phyloP scores from a whole-genome alignment of 305 asterid species.

The Caryopteris hybrid region DNA sequence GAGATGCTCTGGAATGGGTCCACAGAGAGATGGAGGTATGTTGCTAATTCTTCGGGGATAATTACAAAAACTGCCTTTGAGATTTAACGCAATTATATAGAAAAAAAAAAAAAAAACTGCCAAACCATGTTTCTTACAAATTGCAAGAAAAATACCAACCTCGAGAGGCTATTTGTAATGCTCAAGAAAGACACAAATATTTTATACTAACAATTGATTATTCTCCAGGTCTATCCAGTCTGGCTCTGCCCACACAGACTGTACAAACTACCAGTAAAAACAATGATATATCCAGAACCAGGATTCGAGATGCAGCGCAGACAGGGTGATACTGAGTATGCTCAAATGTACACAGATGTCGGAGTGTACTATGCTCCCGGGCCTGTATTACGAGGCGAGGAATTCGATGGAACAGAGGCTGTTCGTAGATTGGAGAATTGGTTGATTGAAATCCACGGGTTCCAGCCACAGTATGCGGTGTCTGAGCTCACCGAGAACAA shows the following conservation, averaged over 20 bases:
- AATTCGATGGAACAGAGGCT: slow-evolving; percentile 74
- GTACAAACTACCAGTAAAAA: slow-evolving; percentile 74
- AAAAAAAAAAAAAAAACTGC: too few species aligned
- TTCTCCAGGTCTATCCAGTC: slow-evolving; percentile 68
- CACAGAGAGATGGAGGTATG: slow-evolving; percentile 92
- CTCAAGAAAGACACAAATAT: background rate
- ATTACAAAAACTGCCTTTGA: too few species aligned
- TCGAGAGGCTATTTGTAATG: too few species aligned
- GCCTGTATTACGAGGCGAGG: slow-evolving; percentile 90
- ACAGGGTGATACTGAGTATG: slow-evolving; percentile 82
- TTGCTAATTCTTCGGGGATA: background rate
- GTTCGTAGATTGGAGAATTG: slow-evolving; percentile 76
- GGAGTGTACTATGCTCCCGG: slow-evolving; percentile 95
- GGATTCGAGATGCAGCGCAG: slow-evolving; percentile 81
- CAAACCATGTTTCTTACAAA: too few species aligned
- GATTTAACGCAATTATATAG: too few species aligned
- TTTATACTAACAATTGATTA: slow-evolving; percentile 15
- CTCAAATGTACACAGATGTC: slow-evolving; percentile 93
- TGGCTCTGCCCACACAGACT: slow-evolving; percentile 96
- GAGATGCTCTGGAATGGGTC: slow-evolving; percentile 89
- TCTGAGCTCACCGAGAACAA: slow-evolving; percentile 83
- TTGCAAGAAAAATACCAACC: too few species aligned
- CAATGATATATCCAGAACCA: slow-evolving; percentile 90
- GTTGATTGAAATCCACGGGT: slow-evolving; percentile 92
- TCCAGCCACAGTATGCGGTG: slow-evolving; percentile 93